Base-by-base conservation (phyloP, 352 stramenopile species). In the Phytophthora citrophthora region DNA sequence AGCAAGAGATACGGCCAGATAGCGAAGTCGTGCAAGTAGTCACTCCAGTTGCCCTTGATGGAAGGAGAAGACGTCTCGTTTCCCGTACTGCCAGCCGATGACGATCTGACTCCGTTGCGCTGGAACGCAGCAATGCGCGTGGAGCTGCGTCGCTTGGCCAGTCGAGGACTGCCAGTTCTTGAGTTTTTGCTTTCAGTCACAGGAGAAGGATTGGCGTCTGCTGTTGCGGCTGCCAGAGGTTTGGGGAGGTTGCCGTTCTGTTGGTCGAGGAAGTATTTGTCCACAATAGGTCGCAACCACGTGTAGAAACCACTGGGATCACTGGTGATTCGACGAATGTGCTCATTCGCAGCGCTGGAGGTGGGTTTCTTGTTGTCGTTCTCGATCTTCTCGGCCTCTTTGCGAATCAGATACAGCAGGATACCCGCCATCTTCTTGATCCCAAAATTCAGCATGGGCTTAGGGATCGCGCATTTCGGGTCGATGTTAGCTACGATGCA, bases 361-460 rank as follows among this genome's bases (percentile, higher is more conserved):
- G 38, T 24, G 2, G 32, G 24, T 12, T 81, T 79, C 10, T 79
- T 80, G 31, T 84, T 64, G 2, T 78, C 70, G 23, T 88, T 72
- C 59, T 93, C 80, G 15, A 92, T 90, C 56, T 89, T 95, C 53
- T 93, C 81, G 12, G 86, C 83, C 64, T 95, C 84, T 54, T 87
- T 86, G 5, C 82, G 76, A 16, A 95, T 76, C 18, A 95, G 62
- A 47, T 89, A 93, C 18, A 93, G 67, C 54, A 95, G 38, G 27
- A 95, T 74, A 0, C 86, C 86, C 12, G 86, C 86, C 34, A 91
- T 74, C 55, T 95, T 95, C 66, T 95, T 95, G 55, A 93, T 88
- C 2, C 74, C 76, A 72, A 91, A 93, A 57, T 95, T 95, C 27
- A 95, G 57, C 57, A 95, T 60, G 15, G 74, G 56, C 54, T 81